Evolutionary conservation across 306 rosid species (phyloP).

Genomic region (Cicer judaicum): DNA sequence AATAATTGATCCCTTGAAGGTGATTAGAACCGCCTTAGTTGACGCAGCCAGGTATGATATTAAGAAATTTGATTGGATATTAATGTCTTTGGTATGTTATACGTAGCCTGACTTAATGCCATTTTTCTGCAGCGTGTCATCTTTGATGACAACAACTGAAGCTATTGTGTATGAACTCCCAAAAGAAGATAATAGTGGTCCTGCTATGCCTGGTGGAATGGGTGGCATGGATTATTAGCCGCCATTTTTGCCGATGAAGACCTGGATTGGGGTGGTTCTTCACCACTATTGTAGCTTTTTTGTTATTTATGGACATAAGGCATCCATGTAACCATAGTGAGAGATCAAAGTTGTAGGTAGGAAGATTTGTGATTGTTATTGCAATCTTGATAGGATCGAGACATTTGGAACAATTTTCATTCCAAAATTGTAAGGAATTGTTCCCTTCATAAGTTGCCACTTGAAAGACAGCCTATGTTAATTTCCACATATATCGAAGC

Average conservation of each 20-base stretch:
- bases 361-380: slow-evolving; percentile 30
- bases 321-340: slow-evolving; percentile 59
- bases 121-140: slow-evolving; percentile 77
- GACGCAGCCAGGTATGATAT: slow-evolving; percentile 87
- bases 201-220: slow-evolving; percentile 70
- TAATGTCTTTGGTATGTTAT: neutral
- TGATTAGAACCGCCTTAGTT: slow-evolving; percentile 90
- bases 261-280: slow-evolving; percentile 26
- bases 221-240: slow-evolving; percentile 52
- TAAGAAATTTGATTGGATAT: neutral
- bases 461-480: neutral
- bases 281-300: slow-evolving; percentile 11
- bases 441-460: neutral
- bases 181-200: slow-evolving; percentile 68
- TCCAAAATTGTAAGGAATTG: slow-evolving; percentile 15
- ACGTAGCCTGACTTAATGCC: neutral
- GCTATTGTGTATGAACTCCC: slow-evolving; percentile 85
- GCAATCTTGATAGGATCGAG: slow-evolving; percentile 23
- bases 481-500: neutral
- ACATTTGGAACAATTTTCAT: slow-evolving; percentile 36
- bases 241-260: slow-evolving; percentile 10
- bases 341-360: slow-evolving; percentile 55
- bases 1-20: slow-evolving; percentile 93
- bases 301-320: slow-evolving; percentile 46
- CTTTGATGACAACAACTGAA: slow-evolving; percentile 95